phyloP scores from a whole-genome alignment of 2,329 filamentous ascomycete species.

The Pestalotiopsis sp. region DNA sequence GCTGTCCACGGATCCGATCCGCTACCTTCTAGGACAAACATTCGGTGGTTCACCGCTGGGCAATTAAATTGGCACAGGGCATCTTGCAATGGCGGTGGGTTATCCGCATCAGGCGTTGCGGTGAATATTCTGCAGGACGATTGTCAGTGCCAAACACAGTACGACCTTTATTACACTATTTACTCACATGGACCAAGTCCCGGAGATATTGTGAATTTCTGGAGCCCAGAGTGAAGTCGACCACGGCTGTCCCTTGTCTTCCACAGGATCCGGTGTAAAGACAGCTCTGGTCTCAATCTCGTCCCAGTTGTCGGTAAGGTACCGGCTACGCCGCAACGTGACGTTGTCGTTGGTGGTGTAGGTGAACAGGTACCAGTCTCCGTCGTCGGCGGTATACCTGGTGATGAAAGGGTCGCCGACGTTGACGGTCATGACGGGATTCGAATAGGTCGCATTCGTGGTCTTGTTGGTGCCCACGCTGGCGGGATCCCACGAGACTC shows the following conservation, averaged over 20 bases:
- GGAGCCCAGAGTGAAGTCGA: constrained; percentile 39
- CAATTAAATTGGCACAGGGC: constrained; percentile 37
- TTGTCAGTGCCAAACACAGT: background rate
- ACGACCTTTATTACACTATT: too few species aligned
- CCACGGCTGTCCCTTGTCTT: constrained; percentile 30
- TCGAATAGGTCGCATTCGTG: constrained; percentile 40
- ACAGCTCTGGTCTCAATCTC: constrained; percentile 37
- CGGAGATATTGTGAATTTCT: constrained; percentile 37
- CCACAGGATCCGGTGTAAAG: constrained; percentile 34
- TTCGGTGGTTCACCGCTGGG: constrained; percentile 39
- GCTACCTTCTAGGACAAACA: constrained; percentile 36
- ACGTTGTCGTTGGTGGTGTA: constrained; percentile 42
- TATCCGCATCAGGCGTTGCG: constrained; percentile 36
- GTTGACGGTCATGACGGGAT: constrained; percentile 41
- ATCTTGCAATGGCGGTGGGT: constrained; percentile 35
- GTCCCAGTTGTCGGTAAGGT: constrained; percentile 44
- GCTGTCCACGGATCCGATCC: constrained; percentile 36
- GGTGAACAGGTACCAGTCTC: constrained; percentile 42
- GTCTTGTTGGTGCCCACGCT: constrained; percentile 37
- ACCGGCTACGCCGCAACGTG: constrained; percentile 38
- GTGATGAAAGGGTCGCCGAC: constrained; percentile 44
- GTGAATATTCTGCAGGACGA: constrained; percentile 35
- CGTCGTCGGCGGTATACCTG: constrained; percentile 30
- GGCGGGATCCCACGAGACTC: constrained; percentile 31
- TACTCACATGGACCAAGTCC: constrained; percentile 18